phyloP scores from a whole-genome alignment of 129 eudicot genomes.

The Heracleum sosnowskyi region DNA sequence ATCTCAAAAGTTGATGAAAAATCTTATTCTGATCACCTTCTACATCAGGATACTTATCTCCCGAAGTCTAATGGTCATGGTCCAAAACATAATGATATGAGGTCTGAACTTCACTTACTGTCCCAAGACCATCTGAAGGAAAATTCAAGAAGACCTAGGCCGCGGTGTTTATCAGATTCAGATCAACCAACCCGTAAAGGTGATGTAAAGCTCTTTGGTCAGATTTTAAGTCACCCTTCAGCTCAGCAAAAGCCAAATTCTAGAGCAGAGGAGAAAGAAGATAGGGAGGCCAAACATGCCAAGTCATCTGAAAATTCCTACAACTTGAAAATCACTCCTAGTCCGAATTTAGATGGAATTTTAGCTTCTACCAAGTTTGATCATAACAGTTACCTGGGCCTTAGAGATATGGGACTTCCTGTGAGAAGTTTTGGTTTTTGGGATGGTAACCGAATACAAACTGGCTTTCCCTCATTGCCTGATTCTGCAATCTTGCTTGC shows the following conservation, averaged over 20 bases:
- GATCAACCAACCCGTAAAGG: conserved; percentile 46
- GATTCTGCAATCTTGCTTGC: conserved; percentile 68
- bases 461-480: conserved; percentile 44
- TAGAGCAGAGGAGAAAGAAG: conserved; percentile 18
- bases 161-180: conserved; percentile 26
- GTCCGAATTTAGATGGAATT: conserved; percentile 15
- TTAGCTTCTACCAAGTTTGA: conserved; percentile 25
- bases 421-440: conserved; percentile 48
- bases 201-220: conserved; percentile 83
- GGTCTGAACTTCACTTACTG: conserved; percentile 21
- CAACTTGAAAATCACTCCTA: conserved; percentile 26
- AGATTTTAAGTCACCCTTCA: conserved; percentile 47
- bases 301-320: conserved; percentile 21
- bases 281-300: conserved; percentile 11
- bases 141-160: conserved; percentile 8
- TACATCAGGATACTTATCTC: conserved; percentile 23
- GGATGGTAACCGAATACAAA: conserved; percentile 60
- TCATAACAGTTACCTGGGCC: conserved; percentile 24
- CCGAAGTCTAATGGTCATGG: conserved; percentile 30
- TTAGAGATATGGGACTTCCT: conserved; percentile 29
- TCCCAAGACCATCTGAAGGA: conserved; percentile 27
- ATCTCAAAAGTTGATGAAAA: conserved; percentile 22
- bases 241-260: conserved; percentile 37
- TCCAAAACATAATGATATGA: conserved; percentile 12
- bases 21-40: conserved; percentile 9